phyloP scores from a whole-genome alignment of 2,329 filamentous ascomycete genomes.

The Cladobotryum mycophilum region DNA sequence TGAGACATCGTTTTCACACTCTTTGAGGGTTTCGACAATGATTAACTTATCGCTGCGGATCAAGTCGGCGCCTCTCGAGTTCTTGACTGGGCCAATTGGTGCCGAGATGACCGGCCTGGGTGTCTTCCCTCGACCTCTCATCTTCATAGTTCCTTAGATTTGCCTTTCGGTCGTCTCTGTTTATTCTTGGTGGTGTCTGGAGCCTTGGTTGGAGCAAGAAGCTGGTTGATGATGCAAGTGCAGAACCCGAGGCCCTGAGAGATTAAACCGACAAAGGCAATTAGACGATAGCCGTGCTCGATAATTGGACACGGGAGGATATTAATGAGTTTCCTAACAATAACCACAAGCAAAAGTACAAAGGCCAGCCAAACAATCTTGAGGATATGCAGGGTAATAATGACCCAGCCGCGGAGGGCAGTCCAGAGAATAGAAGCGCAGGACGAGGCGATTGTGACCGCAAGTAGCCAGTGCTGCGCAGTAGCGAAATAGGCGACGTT shows the following conservation, averaged over 20 bases:
- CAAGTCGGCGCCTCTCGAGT: constrained; percentile 29
- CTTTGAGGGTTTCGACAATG: constrained; percentile 31
- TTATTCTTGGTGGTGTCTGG: too few species aligned
- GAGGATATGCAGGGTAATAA: not conserved
- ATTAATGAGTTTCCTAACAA: too few species aligned
- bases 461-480: not conserved
- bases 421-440: not conserved
- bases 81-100: constrained; percentile 33
- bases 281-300: too few species aligned
- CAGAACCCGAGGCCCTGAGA: too few species aligned
- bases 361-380: not conserved
- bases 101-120: constrained; percentile 27
- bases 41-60: constrained; percentile 28
- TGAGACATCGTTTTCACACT: constrained; percentile 23
- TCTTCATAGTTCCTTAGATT: not conserved
- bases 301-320: too few species aligned
- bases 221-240: too few species aligned
- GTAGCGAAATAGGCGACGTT: not conserved
- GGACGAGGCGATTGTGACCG: not conserved
- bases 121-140: constrained; percentile 13
- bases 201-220: too few species aligned
- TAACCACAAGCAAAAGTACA: not conserved
- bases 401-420: not conserved
- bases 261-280: too few species aligned
- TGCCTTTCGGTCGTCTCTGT: too few species aligned